Evolutionary conservation across 768 basidiomycete species (phyloP).

Genomic region (Lactarius deliciosus): DNA sequence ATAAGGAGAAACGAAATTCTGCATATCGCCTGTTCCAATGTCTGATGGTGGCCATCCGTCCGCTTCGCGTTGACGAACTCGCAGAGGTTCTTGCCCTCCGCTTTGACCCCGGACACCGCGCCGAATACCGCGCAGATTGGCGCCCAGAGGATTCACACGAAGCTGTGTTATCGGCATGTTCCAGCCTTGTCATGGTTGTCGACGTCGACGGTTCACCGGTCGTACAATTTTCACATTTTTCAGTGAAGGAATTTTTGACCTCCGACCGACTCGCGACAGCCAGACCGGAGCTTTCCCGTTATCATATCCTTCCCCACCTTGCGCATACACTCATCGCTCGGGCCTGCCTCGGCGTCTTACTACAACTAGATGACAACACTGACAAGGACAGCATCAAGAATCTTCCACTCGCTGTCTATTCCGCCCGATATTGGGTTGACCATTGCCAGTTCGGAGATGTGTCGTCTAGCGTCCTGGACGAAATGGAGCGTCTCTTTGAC

Average conservation of each 20-base stretch:
- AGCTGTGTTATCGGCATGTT: not conserved
- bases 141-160: constrained; percentile 4
- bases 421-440: not conserved
- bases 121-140: not conserved
- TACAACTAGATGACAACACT: not conserved
- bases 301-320: not conserved
- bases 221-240: not conserved
- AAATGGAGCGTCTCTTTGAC: constrained; percentile 6
- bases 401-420: not conserved
- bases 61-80: constrained; percentile 1
- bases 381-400: not conserved
- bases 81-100: constrained; percentile 3
- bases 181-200: not conserved
- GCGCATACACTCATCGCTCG: not conserved
- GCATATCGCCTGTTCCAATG: not conserved
- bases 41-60: not conserved
- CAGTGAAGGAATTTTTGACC: not conserved
- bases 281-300: not conserved
- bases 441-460: not conserved
- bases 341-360: not conserved
- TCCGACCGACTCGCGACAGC: not conserved
- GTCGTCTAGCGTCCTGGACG: not conserved
- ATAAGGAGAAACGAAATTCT: not conserved
- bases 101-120: not conserved
- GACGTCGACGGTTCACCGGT: not conserved